phyloP scores from a whole-genome alignment of 2,329 filamentous ascomycete species.

The Aspergillus sp. region DNA sequence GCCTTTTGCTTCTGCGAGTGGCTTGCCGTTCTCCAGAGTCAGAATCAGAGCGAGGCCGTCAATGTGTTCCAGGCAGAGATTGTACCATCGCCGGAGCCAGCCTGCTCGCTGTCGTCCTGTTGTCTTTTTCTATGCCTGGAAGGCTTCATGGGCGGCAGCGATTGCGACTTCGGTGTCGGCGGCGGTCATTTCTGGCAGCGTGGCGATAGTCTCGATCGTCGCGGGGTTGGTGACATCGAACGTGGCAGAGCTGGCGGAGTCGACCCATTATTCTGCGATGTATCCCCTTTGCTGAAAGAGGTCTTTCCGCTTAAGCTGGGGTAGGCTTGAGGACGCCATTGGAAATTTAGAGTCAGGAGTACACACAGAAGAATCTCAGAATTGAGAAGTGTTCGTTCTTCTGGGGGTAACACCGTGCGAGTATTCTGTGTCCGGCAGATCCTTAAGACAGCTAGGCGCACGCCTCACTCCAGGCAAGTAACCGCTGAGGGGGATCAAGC shows the following conservation, averaged over 20 bases:
- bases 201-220: slow-evolving; percentile 12
- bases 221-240: slow-evolving; percentile 18
- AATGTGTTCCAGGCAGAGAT: slow-evolving; percentile 58
- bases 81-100: slow-evolving; percentile 58
- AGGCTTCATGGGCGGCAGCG: slow-evolving; percentile 7
- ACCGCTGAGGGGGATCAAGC: too few relatives aligned
- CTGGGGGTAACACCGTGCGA: too few relatives aligned
- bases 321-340: background rate
- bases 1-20: slow-evolving; percentile 54
- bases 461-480: too few relatives aligned
- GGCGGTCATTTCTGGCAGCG: slow-evolving; percentile 13
- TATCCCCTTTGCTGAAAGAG: slow-evolving; percentile 31
- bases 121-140: slow-evolving; percentile 10
- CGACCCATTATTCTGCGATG: slow-evolving; percentile 22
- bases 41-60: slow-evolving; percentile 58
- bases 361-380: too few relatives aligned
- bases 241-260: slow-evolving; percentile 7
- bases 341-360: too few relatives aligned
- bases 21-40: slow-evolving; percentile 66
- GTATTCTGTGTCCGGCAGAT: too few relatives aligned
- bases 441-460: too few relatives aligned
- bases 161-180: slow-evolving; percentile 14
- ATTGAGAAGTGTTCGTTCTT: too few relatives aligned
- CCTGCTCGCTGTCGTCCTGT: slow-evolving; percentile 11
- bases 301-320: slow-evolving; percentile 27